Evolutionary conservation across 768 basidiomycete species (phyloP).

Genomic region (Mycena venus): DNA sequence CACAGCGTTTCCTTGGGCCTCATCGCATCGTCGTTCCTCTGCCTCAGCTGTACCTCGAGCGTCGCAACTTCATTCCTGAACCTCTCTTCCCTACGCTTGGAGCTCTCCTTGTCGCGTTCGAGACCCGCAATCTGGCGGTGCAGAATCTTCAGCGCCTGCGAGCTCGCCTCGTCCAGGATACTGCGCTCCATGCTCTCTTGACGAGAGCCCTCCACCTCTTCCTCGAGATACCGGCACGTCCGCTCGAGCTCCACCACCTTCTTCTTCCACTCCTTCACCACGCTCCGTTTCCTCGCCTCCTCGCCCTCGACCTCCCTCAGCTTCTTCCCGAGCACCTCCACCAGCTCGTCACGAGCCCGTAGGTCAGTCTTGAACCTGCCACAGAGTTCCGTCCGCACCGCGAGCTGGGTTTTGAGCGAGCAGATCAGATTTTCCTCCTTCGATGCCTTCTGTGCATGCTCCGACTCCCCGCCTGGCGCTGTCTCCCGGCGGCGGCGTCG

Average conservation of each 20-base stretch:
- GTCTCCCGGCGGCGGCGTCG: slow-evolving; percentile 64
- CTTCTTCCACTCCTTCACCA: slow-evolving; percentile 78
- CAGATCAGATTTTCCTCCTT: slow-evolving; percentile 80
- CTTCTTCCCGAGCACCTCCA: slow-evolving; percentile 70
- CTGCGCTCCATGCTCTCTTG: slow-evolving; percentile 86
- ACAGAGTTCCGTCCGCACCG: slow-evolving; percentile 81
- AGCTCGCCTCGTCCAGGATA: slow-evolving; percentile 87
- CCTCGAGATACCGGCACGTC: slow-evolving; percentile 77
- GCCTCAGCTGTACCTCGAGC: slow-evolving; percentile 62
- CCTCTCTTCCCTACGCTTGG: slow-evolving; percentile 56
- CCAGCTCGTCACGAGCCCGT: slow-evolving; percentile 78
- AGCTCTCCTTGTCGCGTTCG: slow-evolving; percentile 73
- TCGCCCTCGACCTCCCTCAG: slow-evolving; percentile 72
- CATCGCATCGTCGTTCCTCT: slow-evolving; percentile 58
- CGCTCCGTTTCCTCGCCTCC: slow-evolving; percentile 67
- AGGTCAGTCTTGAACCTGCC: slow-evolving; percentile 84
- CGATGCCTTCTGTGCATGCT: slow-evolving; percentile 71
- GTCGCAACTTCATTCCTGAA: slow-evolving; percentile 61
- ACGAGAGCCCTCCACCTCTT: slow-evolving; percentile 88
- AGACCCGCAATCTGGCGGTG: slow-evolving; percentile 85
- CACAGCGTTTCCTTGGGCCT: slow-evolving; percentile 59
- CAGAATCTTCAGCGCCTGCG: slow-evolving; percentile 82
- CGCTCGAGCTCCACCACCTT: slow-evolving; percentile 82
- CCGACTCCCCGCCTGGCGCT: slow-evolving; percentile 35
- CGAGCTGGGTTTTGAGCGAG: slow-evolving; percentile 80